Conservation (phyloP, 2,329 filamentous ascomycete species). For the Aspergillus flavus region DNA sequence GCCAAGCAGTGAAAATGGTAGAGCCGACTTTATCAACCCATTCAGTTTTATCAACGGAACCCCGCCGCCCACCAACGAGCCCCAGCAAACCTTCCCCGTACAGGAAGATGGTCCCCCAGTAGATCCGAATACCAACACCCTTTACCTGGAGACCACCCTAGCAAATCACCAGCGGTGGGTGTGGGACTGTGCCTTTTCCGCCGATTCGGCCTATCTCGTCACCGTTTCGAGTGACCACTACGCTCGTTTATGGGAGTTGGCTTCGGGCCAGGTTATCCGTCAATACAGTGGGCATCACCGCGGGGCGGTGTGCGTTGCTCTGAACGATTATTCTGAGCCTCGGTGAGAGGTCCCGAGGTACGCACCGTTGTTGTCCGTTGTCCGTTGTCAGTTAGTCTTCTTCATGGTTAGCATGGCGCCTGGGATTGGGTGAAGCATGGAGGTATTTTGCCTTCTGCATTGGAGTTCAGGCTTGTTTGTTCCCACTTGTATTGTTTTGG, state of each 20-base stretch:
- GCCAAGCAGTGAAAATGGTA: constrained; percentile 25
- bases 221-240: constrained; percentile 95
- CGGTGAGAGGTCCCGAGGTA: constrained; percentile 27
- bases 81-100: constrained; percentile 36
- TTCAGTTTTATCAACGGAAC: constrained; percentile 32
- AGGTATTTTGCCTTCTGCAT: constrained; percentile 12
- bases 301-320: constrained; percentile 85
- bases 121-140: constrained; percentile 52
- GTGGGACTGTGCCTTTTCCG: constrained; percentile 95
- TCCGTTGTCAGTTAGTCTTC: constrained; percentile 13
- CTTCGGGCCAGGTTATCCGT: constrained; percentile 83
- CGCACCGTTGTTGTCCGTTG: not conserved
- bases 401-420: constrained; percentile 29
- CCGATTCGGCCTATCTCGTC: constrained; percentile 88
- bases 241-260: constrained; percentile 85
- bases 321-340: constrained; percentile 74
- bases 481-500: constrained; percentile 7
- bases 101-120: constrained; percentile 45
- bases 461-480: constrained; percentile 19
- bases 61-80: constrained; percentile 28
- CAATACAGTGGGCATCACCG: constrained; percentile 96
- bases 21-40: constrained; percentile 22
- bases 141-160: constrained; percentile 82
- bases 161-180: constrained; percentile 94
- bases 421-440: constrained; percentile 15